Conservation (phyloP, 2,329 filamentous ascomycete genomes). For the Neopestalotiopsis rosae region DNA sequence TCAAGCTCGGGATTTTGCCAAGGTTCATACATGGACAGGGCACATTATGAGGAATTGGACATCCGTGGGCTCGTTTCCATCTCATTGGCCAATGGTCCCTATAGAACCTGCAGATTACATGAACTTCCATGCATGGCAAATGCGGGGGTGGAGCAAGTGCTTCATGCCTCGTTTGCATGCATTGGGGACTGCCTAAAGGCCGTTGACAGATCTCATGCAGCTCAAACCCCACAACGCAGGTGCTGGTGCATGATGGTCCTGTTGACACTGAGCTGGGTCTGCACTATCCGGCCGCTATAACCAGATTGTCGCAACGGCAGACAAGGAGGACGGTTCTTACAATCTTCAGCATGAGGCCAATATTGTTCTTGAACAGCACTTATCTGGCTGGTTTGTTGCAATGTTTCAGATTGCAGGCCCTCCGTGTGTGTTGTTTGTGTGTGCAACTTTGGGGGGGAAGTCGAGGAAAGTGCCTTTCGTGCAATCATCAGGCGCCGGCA, state of each 20-base stretch:
- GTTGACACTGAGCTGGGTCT: background rate
- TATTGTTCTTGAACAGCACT: too few species aligned
- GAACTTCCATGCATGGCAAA: background rate
- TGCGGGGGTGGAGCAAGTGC: conserved; percentile 13
- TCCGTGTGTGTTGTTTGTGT: background rate
- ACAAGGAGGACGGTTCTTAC: too few species aligned
- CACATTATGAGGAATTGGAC: background rate
- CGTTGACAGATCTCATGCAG: conserved; percentile 5
- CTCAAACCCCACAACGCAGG: background rate
- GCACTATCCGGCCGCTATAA: background rate
- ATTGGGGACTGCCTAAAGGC: background rate
- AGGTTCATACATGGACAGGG: background rate
- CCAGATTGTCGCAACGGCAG: too few species aligned
- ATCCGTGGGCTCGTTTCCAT: background rate
- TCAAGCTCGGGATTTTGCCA: background rate
- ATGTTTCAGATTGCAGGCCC: background rate
- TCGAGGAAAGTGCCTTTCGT: background rate
- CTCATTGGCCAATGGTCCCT: conserved; percentile 7
- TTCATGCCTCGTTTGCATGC: conserved; percentile 8
- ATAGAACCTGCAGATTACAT: conserved; percentile 13
- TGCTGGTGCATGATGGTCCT: background rate
- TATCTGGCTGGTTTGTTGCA: background rate
- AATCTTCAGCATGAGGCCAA: too few species aligned
- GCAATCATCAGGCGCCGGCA: background rate
- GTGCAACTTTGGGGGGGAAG: background rate